Base-by-base conservation (phyloP, 2,329 filamentous ascomycete genomes). In the Epichloe baconii region DNA sequence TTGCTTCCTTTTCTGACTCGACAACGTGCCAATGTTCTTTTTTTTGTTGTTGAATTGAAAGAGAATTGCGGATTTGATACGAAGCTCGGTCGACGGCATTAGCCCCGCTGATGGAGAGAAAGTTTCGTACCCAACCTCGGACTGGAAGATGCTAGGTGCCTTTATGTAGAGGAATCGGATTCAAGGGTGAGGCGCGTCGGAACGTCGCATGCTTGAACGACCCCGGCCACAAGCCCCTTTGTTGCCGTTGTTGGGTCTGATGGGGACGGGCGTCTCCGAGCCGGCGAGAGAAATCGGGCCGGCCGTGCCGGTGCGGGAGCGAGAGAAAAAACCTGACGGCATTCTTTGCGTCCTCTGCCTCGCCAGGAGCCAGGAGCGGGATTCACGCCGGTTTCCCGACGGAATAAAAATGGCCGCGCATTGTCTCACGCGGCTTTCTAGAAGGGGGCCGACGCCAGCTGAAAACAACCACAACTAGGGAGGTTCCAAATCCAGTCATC, bases 391-490 rank as follows among this genome's bases (percentile, higher is more conserved):
- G 49, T 36, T 42, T 48, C 44, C 51, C 49, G 48, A 50, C 21
- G 36, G 44, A 34, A 35, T 14, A 6, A 23, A 47, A 36, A 35
- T 14, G 48, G 41, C 53, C 44, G 23, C n/a, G 41, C 38, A 52
- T 52, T 52, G 55, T 55, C 52, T 52, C 46, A 48, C 44, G 44
- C 47, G 12, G 19, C 17, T 49, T 56, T 56, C 53, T 54, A 55
- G 54, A 53, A 56, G 49, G 19, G 40, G 8, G 31, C 44, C 47
- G 41, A 37, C 35, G 14, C 15, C 34, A 50, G 44, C 51, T 47
- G 51, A 38, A 31, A 48, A 26, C 23, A 26, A 7, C 2, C 3
- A 21, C 19, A 3, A 23, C 21, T 5, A 8, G 23, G 23, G 23
- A 5, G 6, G 6, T 23, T 23, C 5, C 23, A 6, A 26, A 7